Base-by-base conservation (phyloP, 805 yeast species). In the Suhomyces sp. region DNA sequence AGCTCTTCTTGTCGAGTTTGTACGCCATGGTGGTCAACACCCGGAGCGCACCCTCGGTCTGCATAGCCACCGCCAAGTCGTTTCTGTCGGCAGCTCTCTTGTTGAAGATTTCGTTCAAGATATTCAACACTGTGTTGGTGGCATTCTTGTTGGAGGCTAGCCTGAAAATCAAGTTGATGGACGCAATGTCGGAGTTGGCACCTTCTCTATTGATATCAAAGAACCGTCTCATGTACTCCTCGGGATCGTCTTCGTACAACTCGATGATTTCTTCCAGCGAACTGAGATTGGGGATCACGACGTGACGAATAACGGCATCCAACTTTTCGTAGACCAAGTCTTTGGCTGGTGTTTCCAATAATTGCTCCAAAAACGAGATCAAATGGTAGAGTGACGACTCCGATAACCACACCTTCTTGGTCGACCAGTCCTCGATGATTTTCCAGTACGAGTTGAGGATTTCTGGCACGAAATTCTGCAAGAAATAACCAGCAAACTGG, bases 171-270 rank as follows among this genome's bases (percentile, higher is more conserved):
- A 80, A 79, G 60, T 77, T 77, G 47, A 75, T 71, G 6, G 82
- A 73, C 1, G 83, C 83, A 33, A 75, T 72, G 55, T 79, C 83
- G 4, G 83, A 71, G 29, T 78, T 77, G 37, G 73, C 76, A 29
- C 69, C 67, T 51, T 78, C 83, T 51, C 78, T 68, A 57, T 73
- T 75, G 43, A 83, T 71, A 65, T 75, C 78, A 52, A 74, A 75
- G 51, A 63, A 75, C 50, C 78, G 60, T 61, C 79, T 65, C 52
- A 73, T 66, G 53, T 75, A 75, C 54, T 75, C 80, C 43, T 75
- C 79, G 4, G 77, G 73, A 43, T 75, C 79, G 53, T 73, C 78
- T 57, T 75, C 77, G 53, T 73, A 75, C 48, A 75, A 60, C 54
- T 74, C 79, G 33, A 75, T 61, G 7, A 76, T 68, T 50, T 65